Percentiles rank a stretch among this genome's conserved stretches.
phyloP scores from a whole-genome alignment of 352 stramenopile genomes.

The Globisporangium cederbergense region DNA sequence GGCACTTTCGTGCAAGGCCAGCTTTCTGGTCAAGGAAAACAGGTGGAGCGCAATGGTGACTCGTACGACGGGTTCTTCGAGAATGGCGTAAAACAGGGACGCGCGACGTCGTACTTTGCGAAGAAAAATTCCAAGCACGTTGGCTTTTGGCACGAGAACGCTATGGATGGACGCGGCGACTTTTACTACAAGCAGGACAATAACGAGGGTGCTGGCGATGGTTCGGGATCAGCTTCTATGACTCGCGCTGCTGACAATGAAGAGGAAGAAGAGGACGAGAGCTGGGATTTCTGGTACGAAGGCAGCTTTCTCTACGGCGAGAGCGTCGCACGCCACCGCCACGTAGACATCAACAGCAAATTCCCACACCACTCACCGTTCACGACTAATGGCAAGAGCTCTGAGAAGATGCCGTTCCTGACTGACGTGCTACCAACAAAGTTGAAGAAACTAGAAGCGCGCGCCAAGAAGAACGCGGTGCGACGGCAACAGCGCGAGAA shows the following conservation, averaged over 20 bases:
- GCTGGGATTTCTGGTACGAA: constrained; percentile 75
- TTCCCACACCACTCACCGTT: constrained; percentile 36
- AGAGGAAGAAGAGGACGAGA: constrained; percentile 11
- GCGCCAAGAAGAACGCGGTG: constrained; percentile 33
- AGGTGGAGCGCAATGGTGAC: constrained; percentile 42
- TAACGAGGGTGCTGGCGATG: not conserved
- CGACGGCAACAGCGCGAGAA: constrained; percentile 39
- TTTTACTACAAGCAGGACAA: constrained; percentile 32
- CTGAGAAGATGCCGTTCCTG: constrained; percentile 56
- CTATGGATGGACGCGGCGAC: constrained; percentile 55
- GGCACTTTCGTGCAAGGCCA: constrained; percentile 46
- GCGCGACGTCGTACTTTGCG: constrained; percentile 37
- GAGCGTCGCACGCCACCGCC: constrained; percentile 50
- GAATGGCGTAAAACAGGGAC: constrained; percentile 37
- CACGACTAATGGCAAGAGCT: constrained; percentile 67
- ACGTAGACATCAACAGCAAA: constrained; percentile 41
- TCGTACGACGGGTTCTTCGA: constrained; percentile 67
- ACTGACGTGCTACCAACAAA: constrained; percentile 31
- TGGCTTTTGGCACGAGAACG: constrained; percentile 66
- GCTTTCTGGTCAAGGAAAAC: constrained; percentile 36
- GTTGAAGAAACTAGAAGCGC: constrained; percentile 35
- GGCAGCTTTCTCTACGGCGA: constrained; percentile 59
- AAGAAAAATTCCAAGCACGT: constrained; percentile 38
- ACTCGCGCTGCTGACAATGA: constrained; percentile 1
- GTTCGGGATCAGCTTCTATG: not conserved